Percentiles rank a stretch among this genome's conserved stretches.
Evolutionary conservation across 2,329 filamentous ascomycete genomes (phyloP).

Genomic region (Myriosclerotinia scirpicola): DNA sequence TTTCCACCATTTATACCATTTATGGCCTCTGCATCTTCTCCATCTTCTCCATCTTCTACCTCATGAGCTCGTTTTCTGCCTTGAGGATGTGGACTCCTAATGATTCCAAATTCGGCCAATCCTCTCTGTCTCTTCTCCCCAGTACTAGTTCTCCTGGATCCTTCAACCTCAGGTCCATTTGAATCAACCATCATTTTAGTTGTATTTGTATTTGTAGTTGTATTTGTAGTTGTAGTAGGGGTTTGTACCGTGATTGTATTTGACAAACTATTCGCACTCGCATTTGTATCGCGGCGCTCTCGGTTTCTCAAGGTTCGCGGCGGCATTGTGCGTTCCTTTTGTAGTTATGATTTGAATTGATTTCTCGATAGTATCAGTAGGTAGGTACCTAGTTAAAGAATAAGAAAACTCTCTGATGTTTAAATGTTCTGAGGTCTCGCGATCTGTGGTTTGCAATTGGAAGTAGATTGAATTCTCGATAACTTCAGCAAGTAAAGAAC

Average conservation of each 20-base stretch:
- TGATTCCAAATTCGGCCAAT: conserved; percentile 19
- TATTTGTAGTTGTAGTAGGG: background rate
- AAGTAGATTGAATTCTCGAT: too few species aligned
- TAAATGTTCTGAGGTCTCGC: too few species aligned
- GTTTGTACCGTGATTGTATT: conserved; percentile 3
- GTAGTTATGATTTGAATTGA: too few species aligned
- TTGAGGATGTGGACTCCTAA: conserved; percentile 7
- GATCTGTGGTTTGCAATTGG: too few species aligned
- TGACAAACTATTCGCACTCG: background rate
- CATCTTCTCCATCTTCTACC: background rate
- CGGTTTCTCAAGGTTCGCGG: too few species aligned
- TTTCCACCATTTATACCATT: background rate
- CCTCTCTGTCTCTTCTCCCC: conserved; percentile 9
- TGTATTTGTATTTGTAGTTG: background rate
- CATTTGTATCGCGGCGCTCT: background rate
- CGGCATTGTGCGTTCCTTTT: too few species aligned
- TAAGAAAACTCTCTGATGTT: too few species aligned
- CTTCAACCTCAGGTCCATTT: background rate
- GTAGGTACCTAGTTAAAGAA: too few species aligned
- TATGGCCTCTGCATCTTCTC: background rate
- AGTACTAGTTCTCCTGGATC: background rate
- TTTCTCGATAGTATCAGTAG: too few species aligned
- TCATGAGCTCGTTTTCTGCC: background rate
- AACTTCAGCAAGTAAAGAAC: too few species aligned
- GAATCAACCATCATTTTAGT: conserved; percentile 4